Conservation (phyloP, 1,284 basidiomycete species). For the Vanrija sp. region DNA sequence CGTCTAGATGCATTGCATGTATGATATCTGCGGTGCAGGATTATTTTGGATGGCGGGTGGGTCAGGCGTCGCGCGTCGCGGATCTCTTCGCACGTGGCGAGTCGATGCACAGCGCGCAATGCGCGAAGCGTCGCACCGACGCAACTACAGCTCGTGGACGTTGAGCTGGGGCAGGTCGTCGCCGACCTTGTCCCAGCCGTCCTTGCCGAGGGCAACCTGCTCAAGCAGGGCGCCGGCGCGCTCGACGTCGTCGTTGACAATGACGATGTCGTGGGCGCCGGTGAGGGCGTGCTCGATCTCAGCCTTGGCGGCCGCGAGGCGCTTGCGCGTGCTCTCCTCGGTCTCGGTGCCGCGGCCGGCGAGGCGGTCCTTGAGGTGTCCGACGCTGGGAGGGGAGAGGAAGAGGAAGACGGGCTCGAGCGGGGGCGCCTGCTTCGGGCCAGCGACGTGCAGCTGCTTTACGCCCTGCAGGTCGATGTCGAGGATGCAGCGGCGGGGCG, state of each 20-base stretch:
- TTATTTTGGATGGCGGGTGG: background rate
- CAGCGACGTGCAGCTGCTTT: slow-evolving; percentile 72
- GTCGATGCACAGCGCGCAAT: background rate
- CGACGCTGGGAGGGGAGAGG: slow-evolving; percentile 79
- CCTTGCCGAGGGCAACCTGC: slow-evolving; percentile 65
- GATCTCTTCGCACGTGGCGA: background rate
- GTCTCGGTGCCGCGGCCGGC: slow-evolving; percentile 80
- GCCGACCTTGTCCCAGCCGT: slow-evolving; percentile 39
- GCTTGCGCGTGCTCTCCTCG: slow-evolving; percentile 65
- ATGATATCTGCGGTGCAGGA: background rate
- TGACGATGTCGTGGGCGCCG: slow-evolving; percentile 72
- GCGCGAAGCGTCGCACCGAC: background rate
- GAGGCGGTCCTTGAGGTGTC: slow-evolving; percentile 65
- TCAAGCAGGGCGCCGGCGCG: slow-evolving; percentile 66
- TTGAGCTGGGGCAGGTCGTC: slow-evolving; percentile 44
- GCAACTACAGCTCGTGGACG: slow-evolving; percentile 24
- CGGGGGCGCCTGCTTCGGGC: slow-evolving; percentile 53
- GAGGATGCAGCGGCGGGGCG: slow-evolving; percentile 74
- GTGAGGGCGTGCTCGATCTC: slow-evolving; percentile 82
- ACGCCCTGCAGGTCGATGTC: slow-evolving; percentile 98
- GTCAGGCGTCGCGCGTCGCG: background rate
- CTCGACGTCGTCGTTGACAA: slow-evolving; percentile 90
- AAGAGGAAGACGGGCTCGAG: slow-evolving; percentile 88
- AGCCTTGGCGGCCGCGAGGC: slow-evolving; percentile 72
- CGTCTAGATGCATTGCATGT: slow-evolving; percentile 2